Conservation (phyloP, 345 rosid genomes). For the Boechera retrofracta region DNA sequence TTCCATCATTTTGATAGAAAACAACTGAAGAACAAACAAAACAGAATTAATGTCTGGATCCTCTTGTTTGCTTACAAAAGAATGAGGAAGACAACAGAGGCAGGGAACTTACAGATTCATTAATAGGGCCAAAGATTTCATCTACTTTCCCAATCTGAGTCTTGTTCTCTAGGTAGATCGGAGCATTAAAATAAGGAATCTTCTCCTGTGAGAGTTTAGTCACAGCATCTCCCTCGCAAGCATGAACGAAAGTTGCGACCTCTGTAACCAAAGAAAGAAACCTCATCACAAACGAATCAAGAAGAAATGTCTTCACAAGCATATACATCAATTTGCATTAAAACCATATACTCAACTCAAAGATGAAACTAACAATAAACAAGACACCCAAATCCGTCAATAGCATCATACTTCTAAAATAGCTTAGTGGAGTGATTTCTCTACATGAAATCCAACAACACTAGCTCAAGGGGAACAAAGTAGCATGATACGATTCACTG, state of each 20-base stretch:
- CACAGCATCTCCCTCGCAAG: conserved; percentile 98
- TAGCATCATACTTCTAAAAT: background rate
- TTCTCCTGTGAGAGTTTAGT: conserved; percentile 80
- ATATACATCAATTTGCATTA: conserved; percentile 29
- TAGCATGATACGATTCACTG: background rate
- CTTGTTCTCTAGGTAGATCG: conserved; percentile 82
- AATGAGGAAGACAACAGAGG: background rate
- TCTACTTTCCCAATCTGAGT: conserved; percentile 95
- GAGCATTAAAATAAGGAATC: conserved; percentile 85
- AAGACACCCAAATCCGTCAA: conserved; percentile 2
- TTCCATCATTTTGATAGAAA: conserved; percentile 93
- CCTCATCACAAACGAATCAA: conserved; percentile 68
- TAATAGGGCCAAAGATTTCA: conserved; percentile 95
- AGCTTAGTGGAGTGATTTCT: background rate
- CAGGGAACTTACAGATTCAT: conserved; percentile 72
- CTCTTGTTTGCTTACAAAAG: background rate
- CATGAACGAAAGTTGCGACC: conserved; percentile 79
- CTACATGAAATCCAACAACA: background rate
- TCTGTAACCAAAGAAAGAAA: conserved; percentile 60
- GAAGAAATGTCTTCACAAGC: background rate
- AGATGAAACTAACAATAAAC: background rate
- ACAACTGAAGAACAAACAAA: conserved; percentile 56
- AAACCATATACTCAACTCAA: background rate
- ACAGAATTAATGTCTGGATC: conserved; percentile 29
- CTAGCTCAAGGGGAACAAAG: conserved; percentile 2